Conservation (phyloP, 1,284 basidiomycete genomes). For the Sanghuangporus weigelae region DNA sequence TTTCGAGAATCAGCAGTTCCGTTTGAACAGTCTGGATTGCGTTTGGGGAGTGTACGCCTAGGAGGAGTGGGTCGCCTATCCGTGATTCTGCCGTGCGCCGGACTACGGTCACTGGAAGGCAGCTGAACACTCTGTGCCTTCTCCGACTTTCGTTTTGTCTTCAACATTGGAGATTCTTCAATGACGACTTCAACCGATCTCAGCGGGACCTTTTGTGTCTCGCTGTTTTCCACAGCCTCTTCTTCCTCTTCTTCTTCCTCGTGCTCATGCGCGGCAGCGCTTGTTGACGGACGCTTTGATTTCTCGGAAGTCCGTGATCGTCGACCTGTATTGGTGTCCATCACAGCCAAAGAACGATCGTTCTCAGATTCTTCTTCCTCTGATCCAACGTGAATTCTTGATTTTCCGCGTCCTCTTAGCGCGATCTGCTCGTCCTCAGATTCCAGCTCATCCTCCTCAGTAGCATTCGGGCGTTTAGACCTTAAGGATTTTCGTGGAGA, state of each 20-base stretch:
- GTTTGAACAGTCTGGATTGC: background rate
- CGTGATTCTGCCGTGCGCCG: background rate
- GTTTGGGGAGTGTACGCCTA: background rate
- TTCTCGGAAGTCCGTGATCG: background rate
- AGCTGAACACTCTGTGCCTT: background rate
- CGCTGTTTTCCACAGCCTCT: background rate
- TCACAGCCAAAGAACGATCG: background rate
- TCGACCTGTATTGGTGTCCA: background rate
- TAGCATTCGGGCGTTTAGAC: background rate
- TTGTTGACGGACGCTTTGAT: background rate
- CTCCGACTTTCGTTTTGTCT: background rate
- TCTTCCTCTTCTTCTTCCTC: constrained; percentile 6
- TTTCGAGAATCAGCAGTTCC: background rate
- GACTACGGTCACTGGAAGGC: background rate
- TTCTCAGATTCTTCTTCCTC: constrained; percentile 8
- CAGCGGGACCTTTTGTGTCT: background rate
- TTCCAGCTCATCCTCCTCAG: background rate
- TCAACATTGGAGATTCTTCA: background rate
- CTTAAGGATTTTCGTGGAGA: background rate
- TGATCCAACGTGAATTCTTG: background rate
- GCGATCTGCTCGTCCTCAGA: background rate
- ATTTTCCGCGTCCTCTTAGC: background rate
- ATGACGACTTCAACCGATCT: background rate
- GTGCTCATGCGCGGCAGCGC: background rate
- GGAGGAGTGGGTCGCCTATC: background rate